A percentile compares a stretch with the other conserved stretches of the same genome.
These are phyloP conservation scores for Austroboletus festivus DNA, from an alignment of 768 basidiomycete species.

Conservation along the genomic window DNA sequence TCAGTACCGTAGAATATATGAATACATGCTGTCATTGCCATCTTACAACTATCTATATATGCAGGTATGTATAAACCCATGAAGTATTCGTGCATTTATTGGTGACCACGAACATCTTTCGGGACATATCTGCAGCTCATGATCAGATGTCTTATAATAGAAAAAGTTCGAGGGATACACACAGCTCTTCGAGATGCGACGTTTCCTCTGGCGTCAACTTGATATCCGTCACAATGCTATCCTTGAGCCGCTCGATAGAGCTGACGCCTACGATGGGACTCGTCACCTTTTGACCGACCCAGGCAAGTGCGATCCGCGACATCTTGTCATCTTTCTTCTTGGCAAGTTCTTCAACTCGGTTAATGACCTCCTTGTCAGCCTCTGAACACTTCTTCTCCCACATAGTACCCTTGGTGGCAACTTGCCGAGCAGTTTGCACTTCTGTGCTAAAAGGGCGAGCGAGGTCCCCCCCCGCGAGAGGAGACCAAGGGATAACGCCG, in stretches of 20 bases:
- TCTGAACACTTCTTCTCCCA: conserved; percentile 25
- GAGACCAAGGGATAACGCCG: conserved; percentile 50
- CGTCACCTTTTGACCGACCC: conserved; percentile 39
- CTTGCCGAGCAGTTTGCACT: conserved; percentile 24
- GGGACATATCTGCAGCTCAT: neutral
- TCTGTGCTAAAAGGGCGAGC: conserved; percentile 34
- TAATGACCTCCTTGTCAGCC: conserved; percentile 35
- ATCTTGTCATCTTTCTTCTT: conserved; percentile 39
- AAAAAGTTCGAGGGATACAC: neutral
- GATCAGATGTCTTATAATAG: neutral
- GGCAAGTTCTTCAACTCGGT: conserved; percentile 41
- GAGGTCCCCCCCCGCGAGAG: conserved; percentile 39
- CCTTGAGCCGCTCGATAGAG: conserved; percentile 29
- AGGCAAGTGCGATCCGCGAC: conserved; percentile 45
- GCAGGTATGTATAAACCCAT: no score
- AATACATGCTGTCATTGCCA: no score
- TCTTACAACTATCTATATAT: no score
- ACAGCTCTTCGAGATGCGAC: conserved; percentile 31
- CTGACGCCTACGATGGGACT: conserved; percentile 45
- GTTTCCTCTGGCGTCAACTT: conserved; percentile 31
- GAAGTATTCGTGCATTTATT: no score
- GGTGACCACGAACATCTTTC: no score
- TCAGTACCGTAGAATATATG: no score
- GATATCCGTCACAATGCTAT: conserved; percentile 26
- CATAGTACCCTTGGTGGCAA: conserved; percentile 14